phyloP scores from a whole-genome alignment of 1,284 basidiomycete genomes.

The Ustilago lituana region DNA sequence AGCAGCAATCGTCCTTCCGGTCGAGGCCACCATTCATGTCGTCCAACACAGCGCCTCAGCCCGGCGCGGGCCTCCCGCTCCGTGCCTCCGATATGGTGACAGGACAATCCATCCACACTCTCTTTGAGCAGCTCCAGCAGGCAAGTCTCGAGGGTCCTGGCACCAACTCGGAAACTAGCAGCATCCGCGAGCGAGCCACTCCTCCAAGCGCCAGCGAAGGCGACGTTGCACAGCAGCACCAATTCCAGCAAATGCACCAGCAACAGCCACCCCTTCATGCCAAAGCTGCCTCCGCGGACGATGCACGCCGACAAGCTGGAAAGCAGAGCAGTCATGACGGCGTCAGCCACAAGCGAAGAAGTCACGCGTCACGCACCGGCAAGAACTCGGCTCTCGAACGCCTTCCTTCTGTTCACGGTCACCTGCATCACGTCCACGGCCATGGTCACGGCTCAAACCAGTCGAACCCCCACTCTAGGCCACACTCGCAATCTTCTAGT shows the following conservation, averaged over 20 bases:
- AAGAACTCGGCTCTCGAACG: slow-evolving; percentile 48
- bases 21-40: slow-evolving; percentile 34
- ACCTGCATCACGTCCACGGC: slow-evolving; percentile 29
- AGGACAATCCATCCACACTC: slow-evolving; percentile 36
- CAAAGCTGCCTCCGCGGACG: slow-evolving; percentile 51
- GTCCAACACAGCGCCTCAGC: slow-evolving; percentile 39
- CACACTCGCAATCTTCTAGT: slow-evolving; percentile 40
- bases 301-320: slow-evolving; percentile 45
- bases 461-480: slow-evolving; percentile 20
- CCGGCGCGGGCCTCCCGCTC: slow-evolving; percentile 20
- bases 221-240: slow-evolving; percentile 31
- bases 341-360: slow-evolving; percentile 40
- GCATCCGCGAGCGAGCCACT: slow-evolving; percentile 27
- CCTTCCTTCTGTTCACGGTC: slow-evolving; percentile 44
- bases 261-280: slow-evolving; percentile 4
- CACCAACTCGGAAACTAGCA: slow-evolving; percentile 37
- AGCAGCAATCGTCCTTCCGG: slow-evolving; percentile 22
- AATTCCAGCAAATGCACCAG: slow-evolving; percentile 24
- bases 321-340: slow-evolving; percentile 35
- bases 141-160: slow-evolving; percentile 33
- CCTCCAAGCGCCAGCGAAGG: slow-evolving; percentile 43
- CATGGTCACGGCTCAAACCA: slow-evolving; percentile 14
- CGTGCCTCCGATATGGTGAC: slow-evolving; percentile 42
- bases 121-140: slow-evolving; percentile 46
- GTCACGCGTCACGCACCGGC: slow-evolving; percentile 40